Conservation (phyloP, 2,329 filamentous ascomycete genomes). For the Orbilia brochopaga region DNA sequence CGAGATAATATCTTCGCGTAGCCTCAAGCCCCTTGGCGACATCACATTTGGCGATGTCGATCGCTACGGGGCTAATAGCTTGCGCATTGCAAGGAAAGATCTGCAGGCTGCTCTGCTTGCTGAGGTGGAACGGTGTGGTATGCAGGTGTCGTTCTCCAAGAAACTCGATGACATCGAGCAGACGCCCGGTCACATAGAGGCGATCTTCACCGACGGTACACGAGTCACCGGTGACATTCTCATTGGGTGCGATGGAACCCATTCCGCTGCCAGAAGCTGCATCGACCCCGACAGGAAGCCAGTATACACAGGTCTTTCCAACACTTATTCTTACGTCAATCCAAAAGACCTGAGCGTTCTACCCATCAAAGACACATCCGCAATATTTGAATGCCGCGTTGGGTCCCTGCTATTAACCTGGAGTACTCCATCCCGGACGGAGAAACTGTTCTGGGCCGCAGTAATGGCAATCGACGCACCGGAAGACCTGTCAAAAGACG, state of each 20-base stretch:
- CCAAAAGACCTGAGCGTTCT: constrained; percentile 14
- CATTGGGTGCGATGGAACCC: constrained; percentile 57
- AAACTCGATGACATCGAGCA: constrained; percentile 27
- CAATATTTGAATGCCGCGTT: constrained; percentile 31
- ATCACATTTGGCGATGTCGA: constrained; percentile 62
- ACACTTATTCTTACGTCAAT: constrained; percentile 38
- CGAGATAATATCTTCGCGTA: constrained; percentile 60
- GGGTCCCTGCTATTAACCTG: constrained; percentile 35
- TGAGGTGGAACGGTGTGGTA: constrained; percentile 47
- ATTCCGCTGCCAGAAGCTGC: constrained; percentile 55
- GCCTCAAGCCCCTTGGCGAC: constrained; percentile 54
- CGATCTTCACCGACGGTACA: constrained; percentile 55
- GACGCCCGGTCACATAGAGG: constrained; percentile 43
- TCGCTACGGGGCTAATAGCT: constrained; percentile 62
- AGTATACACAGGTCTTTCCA: constrained; percentile 36
- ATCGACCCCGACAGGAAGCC: constrained; percentile 40
- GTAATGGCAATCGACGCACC: constrained; percentile 36
- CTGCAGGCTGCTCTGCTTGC: constrained; percentile 54
- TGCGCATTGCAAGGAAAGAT: constrained; percentile 56
- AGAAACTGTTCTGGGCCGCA: constrained; percentile 39
- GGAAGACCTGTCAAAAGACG: constrained; percentile 30
- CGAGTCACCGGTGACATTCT: constrained; percentile 55
- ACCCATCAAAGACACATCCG: constrained; percentile 39
- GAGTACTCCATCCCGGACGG: constrained; percentile 33
- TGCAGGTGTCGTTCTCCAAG: constrained; percentile 52